phyloP scores from a whole-genome alignment of 2,329 filamentous ascomycete species.

The Macrophomina phaseolina region DNA sequence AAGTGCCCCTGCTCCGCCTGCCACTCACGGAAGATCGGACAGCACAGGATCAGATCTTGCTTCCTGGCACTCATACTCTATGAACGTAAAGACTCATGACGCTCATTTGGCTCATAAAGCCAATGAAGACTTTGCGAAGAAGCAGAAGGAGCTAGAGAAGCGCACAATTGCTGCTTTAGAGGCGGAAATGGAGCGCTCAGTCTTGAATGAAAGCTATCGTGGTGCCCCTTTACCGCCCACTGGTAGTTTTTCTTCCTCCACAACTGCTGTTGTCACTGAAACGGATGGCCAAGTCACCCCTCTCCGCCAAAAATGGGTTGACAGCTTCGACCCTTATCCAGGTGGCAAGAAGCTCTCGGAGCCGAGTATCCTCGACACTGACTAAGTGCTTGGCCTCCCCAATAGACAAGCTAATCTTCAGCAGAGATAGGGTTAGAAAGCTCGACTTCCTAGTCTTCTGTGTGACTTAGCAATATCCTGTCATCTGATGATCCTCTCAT shows the following conservation, averaged over 20 bases:
- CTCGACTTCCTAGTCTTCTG: background rate
- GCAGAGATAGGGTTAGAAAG: no score
- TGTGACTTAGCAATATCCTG: background rate
- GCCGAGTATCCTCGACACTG: background rate
- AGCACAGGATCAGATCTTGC: background rate
- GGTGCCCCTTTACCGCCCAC: background rate
- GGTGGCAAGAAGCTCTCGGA: background rate
- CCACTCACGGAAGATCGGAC: background rate
- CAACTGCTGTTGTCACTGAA: background rate
- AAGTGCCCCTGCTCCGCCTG: background rate
- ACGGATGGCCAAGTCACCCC: background rate
- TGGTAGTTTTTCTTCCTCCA: background rate
- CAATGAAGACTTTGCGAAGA: background rate
- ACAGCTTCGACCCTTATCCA: background rate
- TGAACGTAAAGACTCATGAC: background rate
- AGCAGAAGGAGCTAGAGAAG: background rate
- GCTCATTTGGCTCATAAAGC: background rate
- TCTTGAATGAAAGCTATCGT: background rate
- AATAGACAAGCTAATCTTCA: background rate
- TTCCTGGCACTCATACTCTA: background rate
- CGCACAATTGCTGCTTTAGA: background rate
- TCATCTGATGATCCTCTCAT: background rate
- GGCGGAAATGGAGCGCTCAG: conserved; percentile 9
- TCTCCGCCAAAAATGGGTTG: background rate
- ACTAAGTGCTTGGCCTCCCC: background rate